Evolutionary conservation across 495 filamentous ascomycete species (phyloP).

Genomic region (Symbiotaphrina buchneri): DNA sequence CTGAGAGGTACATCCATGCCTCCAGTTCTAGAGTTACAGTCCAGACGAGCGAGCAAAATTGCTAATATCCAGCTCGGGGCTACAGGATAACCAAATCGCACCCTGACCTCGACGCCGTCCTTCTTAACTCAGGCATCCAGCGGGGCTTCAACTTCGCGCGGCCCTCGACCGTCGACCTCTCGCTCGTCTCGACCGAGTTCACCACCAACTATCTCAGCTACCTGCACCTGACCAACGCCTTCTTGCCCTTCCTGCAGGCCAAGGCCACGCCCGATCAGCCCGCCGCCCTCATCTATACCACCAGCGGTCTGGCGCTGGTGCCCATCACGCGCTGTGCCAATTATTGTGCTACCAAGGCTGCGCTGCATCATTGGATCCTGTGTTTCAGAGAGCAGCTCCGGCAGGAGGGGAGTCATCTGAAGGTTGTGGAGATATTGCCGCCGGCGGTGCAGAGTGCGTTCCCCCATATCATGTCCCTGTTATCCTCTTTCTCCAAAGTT

Average conservation of each 20-base stretch:
- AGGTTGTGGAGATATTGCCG: constrained; percentile 41
- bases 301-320: constrained; percentile 30
- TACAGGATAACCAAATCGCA: constrained; percentile 30
- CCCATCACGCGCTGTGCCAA: constrained; percentile 24
- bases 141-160: constrained; percentile 34
- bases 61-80: not conserved
- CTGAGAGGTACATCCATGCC: constrained; percentile 16
- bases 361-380: constrained; percentile 29
- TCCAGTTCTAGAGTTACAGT: not conserved
- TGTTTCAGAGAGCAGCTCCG: constrained; percentile 34
- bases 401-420: constrained; percentile 21
- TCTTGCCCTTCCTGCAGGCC: constrained; percentile 38
- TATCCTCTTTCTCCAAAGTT: not conserved
- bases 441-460: constrained; percentile 37
- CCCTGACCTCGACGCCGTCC: constrained; percentile 28
- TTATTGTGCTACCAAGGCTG: constrained; percentile 37
- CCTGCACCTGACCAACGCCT: constrained; percentile 33
- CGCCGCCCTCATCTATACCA: constrained; percentile 22
- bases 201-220: constrained; percentile 45
- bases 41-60: too few species aligned
- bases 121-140: constrained; percentile 37
- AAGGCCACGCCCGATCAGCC: constrained; percentile 17
- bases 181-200: constrained; percentile 27
- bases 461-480: not conserved
- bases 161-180: constrained; percentile 31